Conservation (phyloP, 768 basidiomycete genomes). For the Termitomyces sp. region DNA sequence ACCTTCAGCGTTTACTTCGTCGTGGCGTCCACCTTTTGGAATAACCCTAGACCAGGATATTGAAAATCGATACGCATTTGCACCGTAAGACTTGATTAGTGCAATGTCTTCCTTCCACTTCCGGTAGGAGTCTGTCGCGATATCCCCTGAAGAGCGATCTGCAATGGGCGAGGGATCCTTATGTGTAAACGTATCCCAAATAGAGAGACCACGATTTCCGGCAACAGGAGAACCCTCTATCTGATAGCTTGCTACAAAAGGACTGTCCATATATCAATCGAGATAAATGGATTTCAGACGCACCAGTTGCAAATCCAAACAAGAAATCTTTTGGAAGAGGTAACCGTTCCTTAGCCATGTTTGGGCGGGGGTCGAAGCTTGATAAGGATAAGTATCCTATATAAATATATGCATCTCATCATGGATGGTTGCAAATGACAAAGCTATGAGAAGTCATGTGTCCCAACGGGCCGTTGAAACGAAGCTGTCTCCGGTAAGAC, state of each 20-base stretch:
- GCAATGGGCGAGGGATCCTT: constrained; percentile 42
- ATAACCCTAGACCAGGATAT: constrained; percentile 71
- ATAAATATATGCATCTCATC: neutral
- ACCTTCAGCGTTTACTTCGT: constrained; percentile 59
- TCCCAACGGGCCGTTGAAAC: neutral
- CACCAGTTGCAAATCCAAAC: constrained; percentile 30
- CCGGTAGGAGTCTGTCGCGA: constrained; percentile 64
- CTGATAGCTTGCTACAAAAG: constrained; percentile 53
- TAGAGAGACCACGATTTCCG: constrained; percentile 54
- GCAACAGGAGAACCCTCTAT: constrained; percentile 60
- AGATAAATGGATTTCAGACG: neutral
- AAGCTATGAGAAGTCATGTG: neutral
- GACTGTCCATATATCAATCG: too few species aligned
- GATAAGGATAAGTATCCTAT: neutral
- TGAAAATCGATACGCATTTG: constrained; percentile 54
- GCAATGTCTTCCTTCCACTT: constrained; percentile 62
- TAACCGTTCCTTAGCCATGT: neutral
- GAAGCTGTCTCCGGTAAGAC: neutral
- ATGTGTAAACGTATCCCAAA: constrained; percentile 72
- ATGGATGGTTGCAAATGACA: neutral
- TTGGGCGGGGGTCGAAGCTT: neutral
- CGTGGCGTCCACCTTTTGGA: constrained; percentile 55
- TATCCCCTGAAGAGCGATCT: constrained; percentile 59
- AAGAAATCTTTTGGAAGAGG: constrained; percentile 25
- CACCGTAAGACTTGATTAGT: constrained; percentile 2